These are phyloP conservation scores for Saturnispora sanitii DNA, from an alignment of 805 yeast species.

Conservation along the genomic window DNA sequence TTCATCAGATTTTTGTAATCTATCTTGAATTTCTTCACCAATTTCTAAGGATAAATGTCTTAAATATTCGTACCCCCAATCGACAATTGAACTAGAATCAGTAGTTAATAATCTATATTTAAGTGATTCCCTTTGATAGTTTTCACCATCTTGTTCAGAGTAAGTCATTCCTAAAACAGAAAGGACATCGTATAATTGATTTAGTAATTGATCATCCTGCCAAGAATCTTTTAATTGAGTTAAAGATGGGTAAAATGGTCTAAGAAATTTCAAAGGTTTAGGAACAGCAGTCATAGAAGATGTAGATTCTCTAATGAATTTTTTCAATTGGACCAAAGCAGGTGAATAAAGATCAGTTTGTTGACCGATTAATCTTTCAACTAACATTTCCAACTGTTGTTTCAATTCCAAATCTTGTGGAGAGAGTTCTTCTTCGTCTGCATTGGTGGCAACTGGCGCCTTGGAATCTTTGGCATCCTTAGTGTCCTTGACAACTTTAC, in stretches of 20 bases:
- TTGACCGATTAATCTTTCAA: constrained; percentile 60
- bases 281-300: constrained; percentile 99
- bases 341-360: constrained; percentile 42
- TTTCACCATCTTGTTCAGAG: constrained; percentile 54
- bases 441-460: constrained; percentile 8
- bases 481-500: constrained; percentile 3
- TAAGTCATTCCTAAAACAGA: constrained; percentile 95
- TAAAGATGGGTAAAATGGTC: constrained; percentile 75
- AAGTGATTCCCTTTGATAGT: constrained; percentile 57
- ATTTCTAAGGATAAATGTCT: constrained; percentile 93
- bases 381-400: constrained; percentile 76
- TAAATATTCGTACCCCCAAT: constrained; percentile 98
- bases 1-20: constrained; percentile 21
- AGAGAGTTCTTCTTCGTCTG: constrained; percentile 67
- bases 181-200: constrained; percentile 72
- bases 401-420: constrained; percentile 90
- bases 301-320: constrained; percentile 80
- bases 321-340: constrained; percentile 63
- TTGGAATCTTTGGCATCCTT: constrained; percentile 11
- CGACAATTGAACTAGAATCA: constrained; percentile 46
- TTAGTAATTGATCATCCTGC: constrained; percentile 33
- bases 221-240: constrained; percentile 58
- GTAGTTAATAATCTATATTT: constrained; percentile 57
- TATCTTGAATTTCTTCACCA: constrained; percentile 72
- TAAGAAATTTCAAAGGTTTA: constrained; percentile 88